A percentile compares a stretch with the other conserved stretches of the same genome.
Conservation (phyloP, 2,329 filamentous ascomycete genomes). For the Fusarium sp. region DNA sequence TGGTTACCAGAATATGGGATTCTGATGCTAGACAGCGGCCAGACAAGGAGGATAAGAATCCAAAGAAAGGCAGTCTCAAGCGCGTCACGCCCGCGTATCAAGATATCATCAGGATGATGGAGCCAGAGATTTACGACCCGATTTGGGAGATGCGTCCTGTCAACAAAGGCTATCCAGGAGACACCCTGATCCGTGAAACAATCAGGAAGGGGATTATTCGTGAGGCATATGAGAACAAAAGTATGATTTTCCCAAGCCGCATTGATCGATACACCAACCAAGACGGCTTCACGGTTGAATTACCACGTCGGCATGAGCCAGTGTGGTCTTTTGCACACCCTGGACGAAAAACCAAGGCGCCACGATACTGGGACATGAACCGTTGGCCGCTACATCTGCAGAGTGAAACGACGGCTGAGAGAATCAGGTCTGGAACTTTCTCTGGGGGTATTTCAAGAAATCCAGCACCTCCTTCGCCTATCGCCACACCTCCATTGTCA, state of each 20-base stretch:
- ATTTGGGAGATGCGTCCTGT: not conserved
- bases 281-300: constrained; percentile 18
- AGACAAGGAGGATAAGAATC: constrained; percentile 31
- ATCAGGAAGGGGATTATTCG: constrained; percentile 56
- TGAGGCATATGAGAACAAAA: constrained; percentile 57
- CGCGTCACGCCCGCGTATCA: constrained; percentile 32
- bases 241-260: constrained; percentile 56
- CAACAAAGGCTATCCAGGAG: not conserved
- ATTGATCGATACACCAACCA: constrained; percentile 38
- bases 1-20: constrained; percentile 28
- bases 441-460: not conserved
- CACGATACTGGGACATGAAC: constrained; percentile 57
- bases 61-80: not conserved
- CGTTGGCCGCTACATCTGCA: constrained; percentile 61
- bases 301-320: constrained; percentile 45
- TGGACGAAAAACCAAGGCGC: constrained; percentile 26
- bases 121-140: constrained; percentile 40
- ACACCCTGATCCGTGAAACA: constrained; percentile 31
- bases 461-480: not conserved
- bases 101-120: constrained; percentile 50
- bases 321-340: constrained; percentile 50
- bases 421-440: not conserved
- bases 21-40: constrained; percentile 29
- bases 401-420: constrained; percentile 42
- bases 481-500: not conserved